Base-by-base conservation (phyloP, 805 yeast genomes). In the Candida lessepsii region DNA sequence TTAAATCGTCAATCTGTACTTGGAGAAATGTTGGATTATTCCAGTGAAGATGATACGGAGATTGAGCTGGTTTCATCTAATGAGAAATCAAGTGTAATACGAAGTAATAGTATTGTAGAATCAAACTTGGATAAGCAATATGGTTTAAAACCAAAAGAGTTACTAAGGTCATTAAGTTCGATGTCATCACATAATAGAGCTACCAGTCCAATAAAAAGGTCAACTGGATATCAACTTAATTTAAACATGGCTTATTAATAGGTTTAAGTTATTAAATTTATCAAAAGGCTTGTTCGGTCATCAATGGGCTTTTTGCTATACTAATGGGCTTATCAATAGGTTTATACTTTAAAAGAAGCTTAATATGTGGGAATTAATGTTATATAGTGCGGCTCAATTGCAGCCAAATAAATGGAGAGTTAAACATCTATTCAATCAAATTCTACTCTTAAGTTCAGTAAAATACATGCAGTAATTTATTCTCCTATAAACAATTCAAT, bases 21-120 rank as follows among this genome's bases (percentile, higher is more conserved):
- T 46, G 70, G 72, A 23, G 73, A 69, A 9, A 67, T 69, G 75
- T 54, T 69, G 40, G 73, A 67, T 39, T 67, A 69, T 47, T 66
- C 72, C 7, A 49, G 52, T 2, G 50, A 45, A 29, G 44, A 46
- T 24, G 25, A 35, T 6, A 44, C 19, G 35, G n/a, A 6, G 21
- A n/a, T n/a, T n/a, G n/a, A n/a, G n/a, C n/a, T n/a, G n/a, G n/a
- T n/a, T n/a, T 14, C 17, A 2, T 32, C 37, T 3, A 13, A 19
- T 9, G 7, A 25, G 3, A 15, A 13, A 4, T 5, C 24, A 4
- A n/a, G 29, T 9, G 18, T 31, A 3, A 9, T 15, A 5, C 27
- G 42, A 31, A 35, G 40, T 15, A 30, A 35, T 16, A 35, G 44
- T 16, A 20, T 30, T 9, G 20, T 23, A 3, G 39, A 23, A 11